These are phyloP conservation scores for Dictyostelium gargantuum DNA, from an alignment of 208 protist genomes.

Conservation along the genomic window DNA sequence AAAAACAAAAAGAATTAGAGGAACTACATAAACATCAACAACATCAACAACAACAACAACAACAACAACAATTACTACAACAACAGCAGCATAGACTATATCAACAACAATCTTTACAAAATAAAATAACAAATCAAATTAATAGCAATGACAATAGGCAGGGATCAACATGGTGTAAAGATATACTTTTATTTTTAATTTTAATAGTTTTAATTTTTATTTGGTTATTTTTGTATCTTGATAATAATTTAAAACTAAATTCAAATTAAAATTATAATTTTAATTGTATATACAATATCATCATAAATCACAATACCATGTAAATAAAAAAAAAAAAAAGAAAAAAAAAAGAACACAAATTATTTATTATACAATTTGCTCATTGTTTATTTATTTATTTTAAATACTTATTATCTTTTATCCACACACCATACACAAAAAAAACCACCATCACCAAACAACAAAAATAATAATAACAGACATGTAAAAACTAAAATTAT, in stretches of 20 bases:
- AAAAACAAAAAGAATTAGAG: background rate
- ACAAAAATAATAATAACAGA: too few relatives aligned
- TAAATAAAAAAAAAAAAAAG: too few relatives aligned
- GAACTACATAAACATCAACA: background rate
- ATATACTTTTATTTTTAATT: background rate
- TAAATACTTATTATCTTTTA: too few relatives aligned
- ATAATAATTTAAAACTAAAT: background rate
- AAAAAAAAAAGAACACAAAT: too few relatives aligned
- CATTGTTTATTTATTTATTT: too few relatives aligned
- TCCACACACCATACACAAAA: too few relatives aligned
- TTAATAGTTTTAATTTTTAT: background rate
- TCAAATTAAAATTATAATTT: too few relatives aligned
- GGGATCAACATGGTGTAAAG: background rate
- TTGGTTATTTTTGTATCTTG: slow-evolving; percentile 29
- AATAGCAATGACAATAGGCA: background rate
- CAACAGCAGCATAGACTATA: background rate
- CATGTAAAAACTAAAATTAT: too few relatives aligned
- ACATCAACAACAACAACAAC: background rate
- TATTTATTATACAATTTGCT: too few relatives aligned
- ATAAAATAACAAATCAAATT: background rate
- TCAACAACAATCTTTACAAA: background rate
- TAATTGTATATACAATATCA: too few relatives aligned
- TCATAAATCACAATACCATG: too few relatives aligned
- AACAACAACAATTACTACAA: background rate
- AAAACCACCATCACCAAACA: too few relatives aligned